Evolutionary conservation across 164 flowering plant genomes (phyloP).

Genomic region (Piper betle): DNA sequence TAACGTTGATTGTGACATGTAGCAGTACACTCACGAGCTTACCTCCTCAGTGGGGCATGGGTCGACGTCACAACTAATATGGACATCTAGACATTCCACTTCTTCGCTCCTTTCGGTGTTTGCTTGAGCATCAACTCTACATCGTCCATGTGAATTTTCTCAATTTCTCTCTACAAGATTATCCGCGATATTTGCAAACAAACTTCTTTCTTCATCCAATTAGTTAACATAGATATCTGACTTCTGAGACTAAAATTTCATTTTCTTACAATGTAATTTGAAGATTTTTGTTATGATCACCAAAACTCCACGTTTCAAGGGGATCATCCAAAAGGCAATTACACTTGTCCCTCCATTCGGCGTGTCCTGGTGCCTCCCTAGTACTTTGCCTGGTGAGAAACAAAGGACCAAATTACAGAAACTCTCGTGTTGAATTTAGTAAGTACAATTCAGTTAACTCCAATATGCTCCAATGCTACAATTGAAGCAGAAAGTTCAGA

Average conservation of each 20-base stretch:
- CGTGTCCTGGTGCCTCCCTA: slow-evolving; percentile 21
- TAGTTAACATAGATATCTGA: slow-evolving; percentile 9
- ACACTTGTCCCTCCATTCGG: slow-evolving; percentile 51
- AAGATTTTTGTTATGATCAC: slow-evolving; percentile 34
- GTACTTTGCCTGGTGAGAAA: slow-evolving; percentile 39
- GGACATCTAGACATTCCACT: slow-evolving; percentile 59
- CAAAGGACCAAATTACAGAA: background rate
- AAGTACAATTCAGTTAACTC: too few species aligned
- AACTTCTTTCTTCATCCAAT: slow-evolving; percentile 41
- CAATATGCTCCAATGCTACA: too few species aligned
- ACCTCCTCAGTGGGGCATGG: slow-evolving; percentile 29
- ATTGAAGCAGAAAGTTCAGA: too few species aligned
- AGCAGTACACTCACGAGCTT: too few species aligned
- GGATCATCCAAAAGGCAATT: slow-evolving; percentile 47
- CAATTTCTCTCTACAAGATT: slow-evolving; percentile 30
- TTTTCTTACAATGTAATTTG: slow-evolving; percentile 60
- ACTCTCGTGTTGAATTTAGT: too few species aligned
- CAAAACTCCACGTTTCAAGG: slow-evolving; percentile 62
- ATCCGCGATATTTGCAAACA: slow-evolving; percentile 26
- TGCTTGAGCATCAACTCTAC: slow-evolving; percentile 14
- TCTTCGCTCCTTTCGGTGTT: slow-evolving; percentile 23
- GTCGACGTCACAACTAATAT: slow-evolving; percentile 27
- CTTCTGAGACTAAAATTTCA: background rate
- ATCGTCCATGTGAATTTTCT: slow-evolving; percentile 13
- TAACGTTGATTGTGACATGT: background rate